Base-by-base conservation (phyloP, 495 filamentous ascomycete genomes). In the Talaromyces nanjingensis region DNA sequence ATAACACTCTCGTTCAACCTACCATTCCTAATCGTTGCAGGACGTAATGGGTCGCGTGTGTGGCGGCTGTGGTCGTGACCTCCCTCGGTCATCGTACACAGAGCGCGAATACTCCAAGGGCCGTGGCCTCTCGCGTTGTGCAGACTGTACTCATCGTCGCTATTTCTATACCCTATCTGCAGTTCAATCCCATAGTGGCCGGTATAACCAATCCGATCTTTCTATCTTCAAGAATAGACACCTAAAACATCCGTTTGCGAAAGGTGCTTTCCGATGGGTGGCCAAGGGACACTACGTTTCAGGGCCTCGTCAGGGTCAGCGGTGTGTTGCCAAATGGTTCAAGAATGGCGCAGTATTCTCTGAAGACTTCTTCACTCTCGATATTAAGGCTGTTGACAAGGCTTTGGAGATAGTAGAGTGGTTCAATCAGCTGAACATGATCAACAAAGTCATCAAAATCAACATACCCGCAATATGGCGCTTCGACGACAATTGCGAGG, bases 401-500 rank as follows among this genome's bases (percentile, higher is more conserved):
- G 49, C 22, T 11, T 25, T 54, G 20, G 49, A 27, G 49, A 25
- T 54, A 54, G 20, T 54, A 16, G 24, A 54, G 9, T 22, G 18
- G 49, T 54, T 54, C 20, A 54, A 54, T 25, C 18, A 24, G 24
- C 18, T 25, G 20, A 16, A 18, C 2, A 22, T 54, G 16, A 54
- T 54, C n/a, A 14, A 54, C 49, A 54, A 54, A 54, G 49, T 54
- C 49, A 27, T 54, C 49, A 54, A 54, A 27, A 24, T 54, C 49
- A 54, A 54, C 20, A 54, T 54, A 54, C 49, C 49, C 49, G n/a
- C 16, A 54, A 14, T 27, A 7, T 54, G 49, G 49, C 9, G 20
- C 6, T 54, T 54, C 24, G 49, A 25, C 7, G 20, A 22, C n/a
- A 18, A 53, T 3, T 25, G 20, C 33, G 49, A 54, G 7, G 49